Base-by-base conservation (phyloP, 179 eudicot species). In the Silene noctiflora region DNA sequence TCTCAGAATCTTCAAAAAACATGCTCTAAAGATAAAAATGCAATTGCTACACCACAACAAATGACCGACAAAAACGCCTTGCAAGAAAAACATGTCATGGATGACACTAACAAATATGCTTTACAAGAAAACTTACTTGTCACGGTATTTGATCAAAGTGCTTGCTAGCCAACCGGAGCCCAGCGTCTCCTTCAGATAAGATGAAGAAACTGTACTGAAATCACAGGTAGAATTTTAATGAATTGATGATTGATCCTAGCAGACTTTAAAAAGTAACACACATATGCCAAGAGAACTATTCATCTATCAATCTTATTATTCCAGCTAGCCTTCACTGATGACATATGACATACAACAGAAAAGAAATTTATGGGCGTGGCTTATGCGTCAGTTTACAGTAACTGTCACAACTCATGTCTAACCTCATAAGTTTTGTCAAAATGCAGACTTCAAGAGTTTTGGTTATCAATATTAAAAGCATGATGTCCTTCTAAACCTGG, bases 151-250 rank as follows among this genome's bases (percentile, higher is more conserved):
- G 70, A 89, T 85, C 76, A 93, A 82, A 61, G 85, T 89, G 71
- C 91, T 82, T 51, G 96, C 76, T 80, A 92, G 94, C 97, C 97
- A 92, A 71, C 97, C 96, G 56, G 94, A 89, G 84, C 86, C 75
- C 29, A 92, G 91, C 64, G 96, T 93, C 85, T 93, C 96, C 82
- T 80, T 87, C 74, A 91, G 85, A 81, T 93, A 93, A 48, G 96
- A 81, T 19, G 94, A 93, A 77, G 98, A 93, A 76, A 91, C 98
- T 83, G 96, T 93, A 74, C 98, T 93, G 96, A 69, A 89, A 87
- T 69, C n/a, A 33, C 73, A 69, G 25, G 29, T 27, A 78, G 78
- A 77, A 69, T 72, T 21, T 46, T 51, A 69, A 12, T 75, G 46
- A 39, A 20, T 46, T 51, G 70, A 12, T 75, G 46, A 39, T 33